A percentile compares a stretch with the other conserved stretches of the same genome.
phyloP scores from a whole-genome alignment of 2,329 filamentous ascomycete species.

The Cladobotryum protrusum region DNA sequence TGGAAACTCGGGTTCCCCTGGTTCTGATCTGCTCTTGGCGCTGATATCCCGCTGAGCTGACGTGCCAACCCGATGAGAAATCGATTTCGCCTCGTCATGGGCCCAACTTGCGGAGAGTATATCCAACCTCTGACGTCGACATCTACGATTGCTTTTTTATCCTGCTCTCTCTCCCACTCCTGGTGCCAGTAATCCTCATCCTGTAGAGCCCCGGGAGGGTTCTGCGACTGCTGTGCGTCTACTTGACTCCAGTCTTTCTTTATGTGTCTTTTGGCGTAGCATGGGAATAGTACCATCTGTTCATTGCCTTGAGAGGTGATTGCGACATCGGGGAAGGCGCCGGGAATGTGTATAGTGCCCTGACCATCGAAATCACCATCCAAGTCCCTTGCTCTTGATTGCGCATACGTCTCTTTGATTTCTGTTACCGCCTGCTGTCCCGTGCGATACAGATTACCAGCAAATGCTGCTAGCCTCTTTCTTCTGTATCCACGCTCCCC shows the following conservation, averaged over 20 bases:
- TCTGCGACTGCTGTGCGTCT: conserved; percentile 25
- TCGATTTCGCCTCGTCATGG: conserved; percentile 80
- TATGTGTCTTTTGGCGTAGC: conserved; percentile 73
- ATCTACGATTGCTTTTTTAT: conserved; percentile 81
- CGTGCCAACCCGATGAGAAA: conserved; percentile 80
- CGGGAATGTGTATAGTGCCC: conserved; percentile 50
- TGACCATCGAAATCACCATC: conserved; percentile 23
- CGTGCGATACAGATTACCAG: conserved; percentile 50
- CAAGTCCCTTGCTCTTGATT: conserved; percentile 37
- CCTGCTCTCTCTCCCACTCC: conserved; percentile 74
- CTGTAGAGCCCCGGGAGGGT: conserved; percentile 35
- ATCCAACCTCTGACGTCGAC: conserved; percentile 96
- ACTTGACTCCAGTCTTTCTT: conserved; percentile 37
- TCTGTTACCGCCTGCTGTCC: conserved; percentile 53
- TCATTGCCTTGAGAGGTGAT: conserved; percentile 75
- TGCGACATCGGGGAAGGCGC: conserved; percentile 77
- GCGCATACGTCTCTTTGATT: conserved; percentile 53
- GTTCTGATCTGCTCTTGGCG: conserved; percentile 44
- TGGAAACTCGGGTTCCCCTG: conserved; percentile 20
- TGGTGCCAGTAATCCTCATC: conserved; percentile 68
- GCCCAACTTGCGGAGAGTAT: conserved; percentile 77
- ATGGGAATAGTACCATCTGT: conserved; percentile 92
- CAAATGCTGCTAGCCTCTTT: conserved; percentile 66
- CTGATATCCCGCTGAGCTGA: conserved; percentile 79
- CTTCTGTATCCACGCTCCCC: conserved; percentile 65